Base-by-base conservation (phyloP, 1,284 basidiomycete genomes). In the Rhodofomes roseus region DNA sequence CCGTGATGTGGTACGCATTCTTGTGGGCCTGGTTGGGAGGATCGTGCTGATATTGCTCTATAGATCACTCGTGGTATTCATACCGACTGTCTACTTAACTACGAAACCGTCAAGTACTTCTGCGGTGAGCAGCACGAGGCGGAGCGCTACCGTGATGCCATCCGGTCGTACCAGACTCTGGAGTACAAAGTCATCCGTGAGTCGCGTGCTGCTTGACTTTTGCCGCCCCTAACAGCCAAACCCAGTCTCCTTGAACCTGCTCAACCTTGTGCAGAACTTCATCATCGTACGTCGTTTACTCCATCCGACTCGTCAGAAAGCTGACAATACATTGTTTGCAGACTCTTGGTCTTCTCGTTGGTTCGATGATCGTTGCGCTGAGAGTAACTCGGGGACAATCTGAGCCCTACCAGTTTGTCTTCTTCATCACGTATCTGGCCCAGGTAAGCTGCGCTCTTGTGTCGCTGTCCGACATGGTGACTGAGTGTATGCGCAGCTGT, bases 31-130 rank as follows among this genome's bases (percentile, higher is more conserved):
- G 46, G 23, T 18, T 50, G 50, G 31, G 60, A 58, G 44, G 20
- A n/a, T n/a, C n/a, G 55, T 29, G 23, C 25, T 43, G 6, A 59
- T 60, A 11, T 4, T 57, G 2, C 25, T 11, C 4, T 31, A 34
- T 56, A 89, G 83, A 71, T 86, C 27, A 90, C 86, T 14, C 83
- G 90, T 51, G 88, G 86, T 16, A 92, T 92, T 56, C 87, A 93
- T 68, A 90, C 90, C 4, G 91, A 93, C 69, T 87, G 85, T 66
- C 75, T 92, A 48, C 80, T 94, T 67, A 90, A 93, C 73, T 89
- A 93, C 68, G 92, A 93, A 74, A 87, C 90, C 12, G 89, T 94
- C 64, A 92, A 92, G 71, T 92, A 92, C 74, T 94, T 93, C 71
- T 84, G 85, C 34, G 90, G 92, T 29, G 93, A 96, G 72, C 79